Base-by-base conservation (phyloP, 192 early-diverging fungal genomes). In the Entomortierella beljakovae region DNA sequence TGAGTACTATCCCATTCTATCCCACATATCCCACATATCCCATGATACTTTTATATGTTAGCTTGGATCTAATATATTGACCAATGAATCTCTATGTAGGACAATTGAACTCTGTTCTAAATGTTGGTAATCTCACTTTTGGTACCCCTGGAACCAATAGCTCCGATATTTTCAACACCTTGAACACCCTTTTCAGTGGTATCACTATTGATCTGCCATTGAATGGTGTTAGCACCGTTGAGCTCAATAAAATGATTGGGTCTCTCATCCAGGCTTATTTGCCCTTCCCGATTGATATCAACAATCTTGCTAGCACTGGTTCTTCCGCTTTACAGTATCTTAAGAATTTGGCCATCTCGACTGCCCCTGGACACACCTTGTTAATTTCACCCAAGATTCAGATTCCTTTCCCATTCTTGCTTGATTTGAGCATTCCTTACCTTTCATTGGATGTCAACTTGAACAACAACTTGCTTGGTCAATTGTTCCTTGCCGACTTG, bases 371-470 rank as follows among this genome's bases (percentile, higher is more conserved):
- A 20, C 66, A 79, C 54, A 79, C 75, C 28, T 42, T 79, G 55
- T 55, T 79, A 68, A 65, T 79, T 35, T 16, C 48, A 11, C 75
- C 75, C 25, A 42, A 64, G 61, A 64, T 79, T 42, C 34, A 58
- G 38, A 26, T 79, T 11, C 75, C 75, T 23, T 20, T 79, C n/a
- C 61, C 66, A 25, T 79, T 79, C 33, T 57, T 58, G 16, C 29
- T 79, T 5, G 75, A 79, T 57, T 48, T 79, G 49, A 79, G 64
- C 51, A 70, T 79, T 25, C 75, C 75, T 25, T 79, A 79, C 62
- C 59, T 79, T 32, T 46, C 67, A 25, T 26, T 79, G 23, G 75
- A 79, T 42, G 59, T 79, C 53, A 79, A 79, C 42, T 50, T 79
- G 37, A 68, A 79, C 51, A 61, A 55, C 57, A 65, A 40, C 32